A percentile compares a stretch with the other conserved stretches of the same genome.
These are phyloP conservation scores for Gnomoniopsis sp. DNA, from an alignment of 2,329 filamentous ascomycete species.

Conservation along the genomic window DNA sequence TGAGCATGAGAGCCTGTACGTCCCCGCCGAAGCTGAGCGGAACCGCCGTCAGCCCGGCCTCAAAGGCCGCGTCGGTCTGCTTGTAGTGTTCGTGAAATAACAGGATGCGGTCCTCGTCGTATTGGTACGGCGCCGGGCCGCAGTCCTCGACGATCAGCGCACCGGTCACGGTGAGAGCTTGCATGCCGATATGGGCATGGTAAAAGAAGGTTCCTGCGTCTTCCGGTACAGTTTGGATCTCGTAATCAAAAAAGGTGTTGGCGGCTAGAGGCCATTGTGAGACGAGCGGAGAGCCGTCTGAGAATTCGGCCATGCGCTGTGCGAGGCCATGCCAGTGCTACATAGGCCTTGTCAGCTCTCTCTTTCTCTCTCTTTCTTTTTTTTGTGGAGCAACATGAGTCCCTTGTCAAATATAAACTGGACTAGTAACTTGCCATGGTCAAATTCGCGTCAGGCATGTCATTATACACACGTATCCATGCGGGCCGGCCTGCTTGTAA, in stretches of 20 bases:
- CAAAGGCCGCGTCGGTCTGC: constrained; percentile 49
- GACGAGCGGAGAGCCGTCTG: constrained; percentile 58
- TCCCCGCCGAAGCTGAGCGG: constrained; percentile 60
- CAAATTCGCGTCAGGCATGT: constrained; percentile 49
- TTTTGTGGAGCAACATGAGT: too few species aligned
- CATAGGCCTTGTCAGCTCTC: neutral
- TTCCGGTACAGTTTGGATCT: constrained; percentile 48
- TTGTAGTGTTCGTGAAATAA: constrained; percentile 56
- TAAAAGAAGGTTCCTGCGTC: constrained; percentile 66
- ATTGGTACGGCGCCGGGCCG: constrained; percentile 48
- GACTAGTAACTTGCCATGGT: constrained; percentile 44
- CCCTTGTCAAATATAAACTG: neutral
- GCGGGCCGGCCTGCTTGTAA: constrained; percentile 41
- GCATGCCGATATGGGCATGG: constrained; percentile 64
- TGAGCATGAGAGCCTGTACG: constrained; percentile 53
- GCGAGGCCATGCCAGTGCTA: constrained; percentile 68
- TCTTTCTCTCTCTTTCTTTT: neutral
- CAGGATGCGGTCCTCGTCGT: constrained; percentile 59
- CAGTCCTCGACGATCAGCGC: constrained; percentile 55
- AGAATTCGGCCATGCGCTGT: constrained; percentile 57
- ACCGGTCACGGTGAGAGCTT: constrained; percentile 56
- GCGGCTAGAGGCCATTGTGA: constrained; percentile 65
- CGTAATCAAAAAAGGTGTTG: constrained; percentile 64
- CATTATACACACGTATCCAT: constrained; percentile 59
- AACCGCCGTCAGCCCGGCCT: constrained; percentile 41